These are phyloP conservation scores for Pachyrhizus erosus DNA, from an alignment of 306 rosid genomes.

Conservation along the genomic window DNA sequence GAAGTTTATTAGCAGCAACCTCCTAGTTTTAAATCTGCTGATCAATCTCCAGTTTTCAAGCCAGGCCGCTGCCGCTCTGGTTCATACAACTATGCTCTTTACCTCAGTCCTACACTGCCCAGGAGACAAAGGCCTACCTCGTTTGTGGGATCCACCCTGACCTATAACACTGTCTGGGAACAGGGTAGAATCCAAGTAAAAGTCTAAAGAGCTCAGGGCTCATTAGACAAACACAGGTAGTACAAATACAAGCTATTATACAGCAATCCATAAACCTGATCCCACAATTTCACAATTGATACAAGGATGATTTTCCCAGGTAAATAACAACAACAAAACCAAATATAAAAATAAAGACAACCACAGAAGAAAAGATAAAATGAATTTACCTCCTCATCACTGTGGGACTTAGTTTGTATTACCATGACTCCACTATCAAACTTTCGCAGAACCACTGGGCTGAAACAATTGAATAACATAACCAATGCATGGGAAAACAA, in stretches of 20 bases:
- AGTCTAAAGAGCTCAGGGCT: neutral
- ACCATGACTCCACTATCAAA: constrained; percentile 99
- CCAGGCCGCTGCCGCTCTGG: neutral
- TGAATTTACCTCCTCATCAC: constrained; percentile 83
- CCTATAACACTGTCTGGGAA: constrained; percentile 1
- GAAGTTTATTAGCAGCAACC: neutral
- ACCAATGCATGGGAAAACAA: constrained; percentile 20
- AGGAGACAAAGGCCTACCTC: neutral
- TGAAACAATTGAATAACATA: constrained; percentile 46
- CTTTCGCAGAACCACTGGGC: constrained; percentile 85
- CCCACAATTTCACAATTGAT: constrained; percentile 19
- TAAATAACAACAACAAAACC: constrained; percentile 16
- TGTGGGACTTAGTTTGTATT: constrained; percentile 89
- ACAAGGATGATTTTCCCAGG: constrained; percentile 26
- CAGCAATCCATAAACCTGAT: neutral
- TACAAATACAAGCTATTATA: constrained; percentile 19
- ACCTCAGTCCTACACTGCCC: neutral
- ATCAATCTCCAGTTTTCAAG: neutral
- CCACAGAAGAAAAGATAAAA: neutral
- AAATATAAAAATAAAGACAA: neutral
- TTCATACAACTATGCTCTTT: constrained; percentile 10
- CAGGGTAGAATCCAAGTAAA: neutral
- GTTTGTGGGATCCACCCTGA: neutral
- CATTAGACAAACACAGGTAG: neutral
- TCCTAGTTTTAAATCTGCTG: neutral